Evolutionary conservation across 305 asterid genomes (phyloP).

Genomic region (Andrographis paniculata): DNA sequence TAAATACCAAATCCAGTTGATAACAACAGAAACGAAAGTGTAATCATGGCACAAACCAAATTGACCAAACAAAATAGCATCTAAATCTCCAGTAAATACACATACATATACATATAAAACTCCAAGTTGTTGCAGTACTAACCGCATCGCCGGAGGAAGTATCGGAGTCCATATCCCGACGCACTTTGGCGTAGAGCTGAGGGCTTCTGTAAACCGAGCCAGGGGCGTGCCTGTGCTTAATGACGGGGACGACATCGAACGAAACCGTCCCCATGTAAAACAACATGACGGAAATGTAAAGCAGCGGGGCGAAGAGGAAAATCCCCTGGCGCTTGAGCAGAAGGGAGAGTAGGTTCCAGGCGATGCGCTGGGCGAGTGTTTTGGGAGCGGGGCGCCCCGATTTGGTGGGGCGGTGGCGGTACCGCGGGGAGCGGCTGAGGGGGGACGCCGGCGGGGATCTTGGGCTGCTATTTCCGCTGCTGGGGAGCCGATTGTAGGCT

Average conservation of each 20-base stretch:
- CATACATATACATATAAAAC: not conserved
- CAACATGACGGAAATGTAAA: conserved; percentile 71
- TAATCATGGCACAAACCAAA: not conserved
- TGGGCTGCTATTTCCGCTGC: conserved; percentile 81
- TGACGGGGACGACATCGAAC: conserved; percentile 59
- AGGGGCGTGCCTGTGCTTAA: conserved; percentile 41
- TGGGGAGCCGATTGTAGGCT: conserved; percentile 74
- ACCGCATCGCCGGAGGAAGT: conserved; percentile 84
- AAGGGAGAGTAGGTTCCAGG: conserved; percentile 52
- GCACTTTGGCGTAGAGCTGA: conserved; percentile 55
- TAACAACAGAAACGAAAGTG: no score
- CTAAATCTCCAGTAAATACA: not conserved
- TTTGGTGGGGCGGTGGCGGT: conserved; percentile 32
- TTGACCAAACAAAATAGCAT: not conserved
- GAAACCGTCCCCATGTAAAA: conserved; percentile 91
- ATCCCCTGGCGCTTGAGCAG: conserved; percentile 75
- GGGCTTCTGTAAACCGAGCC: conserved; percentile 88
- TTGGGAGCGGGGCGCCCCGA: conserved; percentile 40
- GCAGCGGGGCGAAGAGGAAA: conserved; percentile 73
- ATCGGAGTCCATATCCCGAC: conserved; percentile 60
- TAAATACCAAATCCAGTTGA: no score
- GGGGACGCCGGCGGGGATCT: conserved; percentile 81
- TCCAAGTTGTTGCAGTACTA: conserved; percentile 20
- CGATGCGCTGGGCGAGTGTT: conserved; percentile 49
- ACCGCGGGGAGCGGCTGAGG: conserved; percentile 62